phyloP scores from a whole-genome alignment of 2,329 filamentous ascomycete species.

The Cladosporium oxysporum region DNA sequence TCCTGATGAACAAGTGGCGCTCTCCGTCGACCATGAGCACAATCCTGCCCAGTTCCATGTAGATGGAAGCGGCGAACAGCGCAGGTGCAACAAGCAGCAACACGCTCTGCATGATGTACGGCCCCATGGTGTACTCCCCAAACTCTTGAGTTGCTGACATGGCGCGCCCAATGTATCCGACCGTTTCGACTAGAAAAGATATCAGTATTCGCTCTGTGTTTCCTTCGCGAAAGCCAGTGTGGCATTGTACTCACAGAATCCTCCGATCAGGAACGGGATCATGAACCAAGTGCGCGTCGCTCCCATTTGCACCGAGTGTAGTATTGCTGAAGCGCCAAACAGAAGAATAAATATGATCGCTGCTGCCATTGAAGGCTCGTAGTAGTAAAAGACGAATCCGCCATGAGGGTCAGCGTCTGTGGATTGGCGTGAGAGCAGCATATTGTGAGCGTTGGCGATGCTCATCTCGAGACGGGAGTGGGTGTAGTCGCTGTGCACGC shows the following conservation, averaged over 20 bases:
- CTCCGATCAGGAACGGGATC: slow-evolving; percentile 55
- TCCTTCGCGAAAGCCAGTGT: not conserved
- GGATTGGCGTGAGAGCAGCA: slow-evolving; percentile 15
- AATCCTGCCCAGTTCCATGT: slow-evolving; percentile 52
- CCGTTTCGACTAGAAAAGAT: slow-evolving; percentile 46
- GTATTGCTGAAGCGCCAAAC: slow-evolving; percentile 33
- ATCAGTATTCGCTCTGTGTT: not conserved
- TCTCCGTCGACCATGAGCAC: slow-evolving; percentile 46
- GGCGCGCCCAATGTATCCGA: slow-evolving; percentile 56
- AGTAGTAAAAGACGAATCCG: slow-evolving; percentile 31
- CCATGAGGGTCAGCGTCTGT: slow-evolving; percentile 14
- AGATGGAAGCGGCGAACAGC: slow-evolving; percentile 53
- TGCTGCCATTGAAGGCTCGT: slow-evolving; percentile 30
- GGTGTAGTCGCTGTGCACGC: not conserved
- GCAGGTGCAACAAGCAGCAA: slow-evolving; percentile 52
- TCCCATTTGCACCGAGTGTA: slow-evolving; percentile 44
- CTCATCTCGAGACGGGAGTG: not conserved
- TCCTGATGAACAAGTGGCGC: slow-evolving; percentile 45
- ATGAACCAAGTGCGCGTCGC: slow-evolving; percentile 52
- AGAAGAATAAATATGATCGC: slow-evolving; percentile 36
- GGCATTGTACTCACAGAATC: slow-evolving; percentile 45
- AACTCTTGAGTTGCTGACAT: slow-evolving; percentile 42
- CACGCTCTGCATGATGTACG: slow-evolving; percentile 47
- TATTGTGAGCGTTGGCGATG: not conserved
- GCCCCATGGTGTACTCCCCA: slow-evolving; percentile 39